Evolutionary conservation across 2,329 filamentous ascomycete genomes (phyloP).

Genomic region (Dactylellina drechsleri): DNA sequence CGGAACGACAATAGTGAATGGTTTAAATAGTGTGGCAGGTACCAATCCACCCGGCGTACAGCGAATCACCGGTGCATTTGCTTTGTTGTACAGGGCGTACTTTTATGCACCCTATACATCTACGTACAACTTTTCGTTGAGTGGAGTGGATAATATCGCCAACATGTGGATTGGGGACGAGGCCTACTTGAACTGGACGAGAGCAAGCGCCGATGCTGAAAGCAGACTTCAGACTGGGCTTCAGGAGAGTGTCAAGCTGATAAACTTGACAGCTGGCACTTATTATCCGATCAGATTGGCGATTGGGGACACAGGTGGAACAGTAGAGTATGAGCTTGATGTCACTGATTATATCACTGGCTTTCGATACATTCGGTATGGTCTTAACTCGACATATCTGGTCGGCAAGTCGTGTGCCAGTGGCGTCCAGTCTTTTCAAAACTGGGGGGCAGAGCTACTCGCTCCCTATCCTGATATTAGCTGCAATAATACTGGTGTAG

Average conservation of each 20-base stretch:
- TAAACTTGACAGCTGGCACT: conserved; percentile 3
- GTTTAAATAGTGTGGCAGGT: neutral
- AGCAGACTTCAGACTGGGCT: neutral
- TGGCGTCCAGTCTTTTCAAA: neutral
- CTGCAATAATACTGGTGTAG: neutral
- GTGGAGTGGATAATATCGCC: conserved; percentile 1
- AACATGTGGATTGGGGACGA: conserved; percentile 1
- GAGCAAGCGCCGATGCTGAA: conserved; percentile 3
- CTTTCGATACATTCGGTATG: neutral
- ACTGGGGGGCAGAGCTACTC: neutral
- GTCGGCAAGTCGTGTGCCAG: neutral
- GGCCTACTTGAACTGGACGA: neutral
- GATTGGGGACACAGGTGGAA: neutral
- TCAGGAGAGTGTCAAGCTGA: neutral
- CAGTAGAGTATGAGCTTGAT: neutral
- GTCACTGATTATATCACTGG: neutral
- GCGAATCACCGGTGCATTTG: neutral
- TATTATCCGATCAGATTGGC: conserved; percentile 8
- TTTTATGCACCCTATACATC: conserved; percentile 2
- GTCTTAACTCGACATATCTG: neutral
- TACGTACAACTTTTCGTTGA: conserved; percentile 2
- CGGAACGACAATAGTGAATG: neutral
- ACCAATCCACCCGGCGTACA: neutral
- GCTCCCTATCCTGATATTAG: neutral
- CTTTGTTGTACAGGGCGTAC: conserved; percentile 6